Percentiles rank a stretch among this genome's conserved stretches.
These are phyloP conservation scores for Allomyces macrogynus DNA, from an alignment of 192 early-diverging fungal species.

Conservation along the genomic window DNA sequence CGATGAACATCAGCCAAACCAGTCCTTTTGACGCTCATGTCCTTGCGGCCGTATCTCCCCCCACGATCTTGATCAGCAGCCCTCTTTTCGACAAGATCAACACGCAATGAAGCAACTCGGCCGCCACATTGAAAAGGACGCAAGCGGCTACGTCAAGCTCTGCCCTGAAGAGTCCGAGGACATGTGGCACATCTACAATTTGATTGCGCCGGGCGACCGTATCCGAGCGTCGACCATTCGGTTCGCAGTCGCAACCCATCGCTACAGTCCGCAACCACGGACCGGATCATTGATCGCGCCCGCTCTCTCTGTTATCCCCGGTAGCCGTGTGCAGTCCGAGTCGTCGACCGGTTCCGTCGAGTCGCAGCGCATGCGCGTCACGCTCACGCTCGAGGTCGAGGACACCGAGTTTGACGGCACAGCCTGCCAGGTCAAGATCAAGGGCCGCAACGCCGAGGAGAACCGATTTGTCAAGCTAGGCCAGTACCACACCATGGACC, in stretches of 20 bases:
- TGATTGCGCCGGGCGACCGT: slow-evolving; percentile 64
- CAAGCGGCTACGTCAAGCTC: slow-evolving; percentile 60
- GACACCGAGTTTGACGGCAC: slow-evolving; percentile 80
- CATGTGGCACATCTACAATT: slow-evolving; percentile 93
- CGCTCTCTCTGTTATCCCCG: neutral
- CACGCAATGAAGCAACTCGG: slow-evolving; percentile 22
- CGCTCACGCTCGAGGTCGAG: slow-evolving; percentile 65
- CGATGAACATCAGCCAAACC: too few relatives aligned
- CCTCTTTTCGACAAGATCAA: neutral
- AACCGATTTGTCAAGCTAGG: slow-evolving; percentile 85
- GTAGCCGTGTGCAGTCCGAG: slow-evolving; percentile 70
- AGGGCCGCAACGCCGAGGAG: slow-evolving; percentile 65
- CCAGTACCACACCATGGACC: slow-evolving; percentile 81
- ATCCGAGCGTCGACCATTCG: slow-evolving; percentile 70
- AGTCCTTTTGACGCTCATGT: too few relatives aligned
- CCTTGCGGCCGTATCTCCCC: too few relatives aligned
- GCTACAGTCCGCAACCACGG: neutral
- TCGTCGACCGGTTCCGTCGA: slow-evolving; percentile 68
- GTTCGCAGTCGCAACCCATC: slow-evolving; percentile 11
- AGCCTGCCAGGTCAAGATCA: slow-evolving; percentile 63
- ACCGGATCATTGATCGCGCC: neutral
- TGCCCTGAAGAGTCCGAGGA: slow-evolving; percentile 82
- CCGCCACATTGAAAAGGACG: slow-evolving; percentile 34
- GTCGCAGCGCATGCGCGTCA: slow-evolving; percentile 57
- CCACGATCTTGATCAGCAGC: too few relatives aligned